Evolutionary conservation across 192 early-diverging fungal genomes (phyloP).

Genomic region (Entomortierella beljakovae): DNA sequence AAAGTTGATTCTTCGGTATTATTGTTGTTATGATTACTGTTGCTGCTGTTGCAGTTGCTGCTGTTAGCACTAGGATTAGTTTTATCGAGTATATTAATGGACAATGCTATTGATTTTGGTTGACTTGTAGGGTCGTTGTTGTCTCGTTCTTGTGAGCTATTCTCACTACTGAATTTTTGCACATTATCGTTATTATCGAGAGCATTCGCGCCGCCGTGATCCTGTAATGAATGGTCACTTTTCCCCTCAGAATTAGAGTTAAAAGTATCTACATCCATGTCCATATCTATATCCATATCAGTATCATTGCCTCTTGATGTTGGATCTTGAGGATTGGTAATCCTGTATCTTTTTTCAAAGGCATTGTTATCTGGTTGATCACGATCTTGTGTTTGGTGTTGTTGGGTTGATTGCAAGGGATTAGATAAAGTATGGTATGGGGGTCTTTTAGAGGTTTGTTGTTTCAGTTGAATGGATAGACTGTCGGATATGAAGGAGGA

Average conservation of each 20-base stretch:
- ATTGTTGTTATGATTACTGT: conserved; percentile 6
- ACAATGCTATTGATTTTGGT: neutral
- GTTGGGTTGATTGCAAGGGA: too few species aligned
- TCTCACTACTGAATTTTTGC: neutral
- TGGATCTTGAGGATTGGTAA: neutral
- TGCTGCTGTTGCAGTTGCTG: conserved; percentile 4
- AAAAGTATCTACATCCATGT: conserved; percentile 27
- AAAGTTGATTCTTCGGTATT: too few species aligned
- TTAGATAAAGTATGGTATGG: too few species aligned
- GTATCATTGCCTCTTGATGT: neutral
- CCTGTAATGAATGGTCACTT: too few species aligned
- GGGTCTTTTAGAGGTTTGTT: neutral
- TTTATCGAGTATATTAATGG: neutral
- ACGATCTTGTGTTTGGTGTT: too few species aligned
- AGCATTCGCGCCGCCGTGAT: too few species aligned
- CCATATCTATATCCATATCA: conserved; percentile 7
- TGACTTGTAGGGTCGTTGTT: neutral
- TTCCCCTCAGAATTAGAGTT: too few species aligned
- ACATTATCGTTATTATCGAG: neutral
- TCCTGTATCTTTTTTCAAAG: neutral
- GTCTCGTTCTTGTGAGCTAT: conserved; percentile 10
- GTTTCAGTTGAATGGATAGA: neutral
- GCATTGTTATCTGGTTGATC: neutral
- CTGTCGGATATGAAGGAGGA: neutral
- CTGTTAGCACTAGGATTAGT: neutral